Percentiles rank a stretch among this genome's conserved stretches.
These are phyloP conservation scores for Thraustochytrium sp. DNA, from an alignment of 352 stramenopile genomes.

Conservation along the genomic window DNA sequence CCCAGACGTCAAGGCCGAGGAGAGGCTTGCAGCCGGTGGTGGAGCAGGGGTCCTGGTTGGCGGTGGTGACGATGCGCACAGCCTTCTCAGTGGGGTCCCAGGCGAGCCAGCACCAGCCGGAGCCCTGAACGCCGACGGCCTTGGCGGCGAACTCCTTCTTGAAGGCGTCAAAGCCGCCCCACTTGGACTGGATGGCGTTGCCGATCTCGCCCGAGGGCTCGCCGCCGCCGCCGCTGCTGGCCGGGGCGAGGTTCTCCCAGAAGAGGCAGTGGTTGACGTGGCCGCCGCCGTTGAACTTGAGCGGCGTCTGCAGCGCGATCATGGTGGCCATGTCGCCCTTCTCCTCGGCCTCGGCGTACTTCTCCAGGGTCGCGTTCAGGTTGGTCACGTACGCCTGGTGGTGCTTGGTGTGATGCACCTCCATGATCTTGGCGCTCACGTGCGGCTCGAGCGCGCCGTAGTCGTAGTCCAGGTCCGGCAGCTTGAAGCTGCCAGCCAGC, in stretches of 20 bases:
- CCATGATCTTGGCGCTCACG: conserved; percentile 77
- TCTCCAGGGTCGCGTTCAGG: conserved; percentile 85
- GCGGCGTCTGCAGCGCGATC: conserved; percentile 77
- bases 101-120: conserved; percentile 95
- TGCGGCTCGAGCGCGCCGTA: conserved; percentile 74
- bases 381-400: conserved; percentile 94
- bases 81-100: conserved; percentile 70
- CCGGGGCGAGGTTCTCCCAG: conserved; percentile 89
- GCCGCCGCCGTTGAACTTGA: conserved; percentile 96
- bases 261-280: conserved; percentile 99
- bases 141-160: conserved; percentile 67
- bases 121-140: conserved; percentile 88
- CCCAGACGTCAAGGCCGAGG: conserved; percentile 95
- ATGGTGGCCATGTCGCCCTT: conserved; percentile 79
- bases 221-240: conserved; percentile 60
- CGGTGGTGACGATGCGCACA: conserved; percentile 75
- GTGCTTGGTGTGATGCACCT: conserved; percentile 93
- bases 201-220: conserved; percentile 72
- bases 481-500: conserved; percentile 49
- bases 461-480: conserved; percentile 75
- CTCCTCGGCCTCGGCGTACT: conserved; percentile 78
- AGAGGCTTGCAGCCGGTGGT: conserved; percentile 76
- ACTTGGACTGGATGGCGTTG: conserved; percentile 69
- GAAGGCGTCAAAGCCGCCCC: conserved; percentile 74
- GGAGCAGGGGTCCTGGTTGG: conserved; percentile 91